A percentile compares a stretch with the other conserved stretches of the same genome.
These are phyloP conservation scores for Pythium phragmitis DNA, from an alignment of 352 stramenopile species.

Conservation along the genomic window DNA sequence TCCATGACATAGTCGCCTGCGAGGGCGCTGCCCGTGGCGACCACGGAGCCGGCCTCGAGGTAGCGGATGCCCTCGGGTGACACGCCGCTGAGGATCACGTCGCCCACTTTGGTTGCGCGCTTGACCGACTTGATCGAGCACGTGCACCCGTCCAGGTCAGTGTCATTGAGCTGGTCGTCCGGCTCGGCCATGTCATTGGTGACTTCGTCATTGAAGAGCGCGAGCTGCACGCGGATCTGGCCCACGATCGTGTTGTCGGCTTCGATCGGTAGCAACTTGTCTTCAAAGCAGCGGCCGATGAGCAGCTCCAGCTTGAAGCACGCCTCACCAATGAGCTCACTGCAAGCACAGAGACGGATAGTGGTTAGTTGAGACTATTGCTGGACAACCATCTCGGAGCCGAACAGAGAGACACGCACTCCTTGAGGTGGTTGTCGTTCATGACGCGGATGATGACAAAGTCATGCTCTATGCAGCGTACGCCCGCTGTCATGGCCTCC, in stretches of 20 bases:
- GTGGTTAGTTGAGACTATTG: background rate
- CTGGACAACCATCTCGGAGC: background rate
- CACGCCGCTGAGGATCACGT: constrained; percentile 75
- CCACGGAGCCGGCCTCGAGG: constrained; percentile 58
- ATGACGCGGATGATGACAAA: constrained; percentile 78
- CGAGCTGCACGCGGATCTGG: constrained; percentile 66
- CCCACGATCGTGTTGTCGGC: constrained; percentile 76
- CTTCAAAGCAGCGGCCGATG: constrained; percentile 63
- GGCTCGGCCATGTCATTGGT: constrained; percentile 49
- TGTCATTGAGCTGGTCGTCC: constrained; percentile 31
- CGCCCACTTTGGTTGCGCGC: constrained; percentile 67
- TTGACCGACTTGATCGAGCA: constrained; percentile 37
- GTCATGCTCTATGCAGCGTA: constrained; percentile 81
- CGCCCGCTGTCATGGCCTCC: constrained; percentile 50
- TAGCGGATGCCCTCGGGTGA: constrained; percentile 70
- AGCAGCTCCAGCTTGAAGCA: constrained; percentile 67
- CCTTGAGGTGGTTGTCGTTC: constrained; percentile 77
- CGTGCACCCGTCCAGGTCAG: constrained; percentile 65
- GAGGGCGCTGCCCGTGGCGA: constrained; percentile 60
- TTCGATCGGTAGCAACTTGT: constrained; percentile 73
- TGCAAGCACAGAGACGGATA: constrained; percentile 14
- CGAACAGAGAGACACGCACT: constrained; percentile 37
- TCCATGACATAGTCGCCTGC: constrained; percentile 78
- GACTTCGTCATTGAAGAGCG: constrained; percentile 80
- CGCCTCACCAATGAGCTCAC: constrained; percentile 69